Percentiles rank a stretch among this genome's conserved stretches.
Evolutionary conservation across 2,329 filamentous ascomycete species (phyloP).

Genomic region (Ceratocystiopsis sp.): DNA sequence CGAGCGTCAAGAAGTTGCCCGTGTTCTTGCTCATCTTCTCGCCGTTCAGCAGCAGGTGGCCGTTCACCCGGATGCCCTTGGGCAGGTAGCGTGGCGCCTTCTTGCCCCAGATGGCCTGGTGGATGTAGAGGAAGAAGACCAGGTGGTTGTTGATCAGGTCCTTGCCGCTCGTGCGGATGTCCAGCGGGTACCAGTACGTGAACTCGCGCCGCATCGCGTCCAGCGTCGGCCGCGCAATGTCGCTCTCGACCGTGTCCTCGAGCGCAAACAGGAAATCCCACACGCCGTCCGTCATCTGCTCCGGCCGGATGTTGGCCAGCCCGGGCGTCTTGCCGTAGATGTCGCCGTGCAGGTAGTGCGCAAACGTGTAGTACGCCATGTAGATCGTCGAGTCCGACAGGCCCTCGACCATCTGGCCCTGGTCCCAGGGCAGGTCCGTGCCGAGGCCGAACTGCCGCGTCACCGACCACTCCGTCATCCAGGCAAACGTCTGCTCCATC

Average conservation of each 20-base stretch:
- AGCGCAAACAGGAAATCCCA: constrained; percentile 93
- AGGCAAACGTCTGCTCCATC: constrained; percentile 74
- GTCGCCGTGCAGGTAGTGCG: constrained; percentile 58
- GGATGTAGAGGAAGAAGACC: constrained; percentile 90
- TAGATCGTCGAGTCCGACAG: constrained; percentile 83
- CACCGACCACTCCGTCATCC: constrained; percentile 94
- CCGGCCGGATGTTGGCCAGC: constrained; percentile 53
- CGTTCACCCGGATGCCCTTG: constrained; percentile 68
- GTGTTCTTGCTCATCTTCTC: constrained; percentile 99
- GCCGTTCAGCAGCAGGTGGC: constrained; percentile 84
- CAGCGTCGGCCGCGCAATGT: constrained; percentile 48
- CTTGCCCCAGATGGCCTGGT: constrained; percentile 71
- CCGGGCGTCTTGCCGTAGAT: constrained; percentile 53
- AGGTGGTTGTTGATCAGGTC: constrained; percentile 87
- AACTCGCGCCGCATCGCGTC: constrained; percentile 78
- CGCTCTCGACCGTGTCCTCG: constrained; percentile 50
- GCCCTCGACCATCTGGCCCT: constrained; percentile 77
- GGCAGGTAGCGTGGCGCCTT: constrained; percentile 59
- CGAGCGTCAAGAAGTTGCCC: constrained; percentile 88
- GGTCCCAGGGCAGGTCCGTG: constrained; percentile 89
- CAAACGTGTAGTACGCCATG: constrained; percentile 61
- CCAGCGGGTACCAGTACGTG: constrained; percentile 92
- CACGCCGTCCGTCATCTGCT: constrained; percentile 86
- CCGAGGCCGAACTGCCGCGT: constrained; percentile 82
- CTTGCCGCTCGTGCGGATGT: constrained; percentile 78